Conservation (phyloP, 345 rosid genomes). For the Adansonia digitata region DNA sequence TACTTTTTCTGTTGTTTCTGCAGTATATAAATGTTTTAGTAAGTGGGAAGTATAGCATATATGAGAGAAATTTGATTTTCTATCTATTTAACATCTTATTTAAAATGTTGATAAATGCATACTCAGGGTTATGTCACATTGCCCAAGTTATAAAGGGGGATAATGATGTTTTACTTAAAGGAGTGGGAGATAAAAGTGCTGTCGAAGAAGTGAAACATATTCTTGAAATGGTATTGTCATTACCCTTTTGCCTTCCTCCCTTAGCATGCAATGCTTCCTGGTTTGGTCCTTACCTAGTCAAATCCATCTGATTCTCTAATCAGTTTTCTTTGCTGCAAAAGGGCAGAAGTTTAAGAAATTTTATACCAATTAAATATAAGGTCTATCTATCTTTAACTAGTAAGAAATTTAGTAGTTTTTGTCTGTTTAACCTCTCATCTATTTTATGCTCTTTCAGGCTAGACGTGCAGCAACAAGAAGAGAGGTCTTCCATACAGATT, state of each 20-base stretch:
- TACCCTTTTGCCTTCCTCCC: background rate
- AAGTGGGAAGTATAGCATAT: background rate
- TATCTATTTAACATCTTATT: background rate
- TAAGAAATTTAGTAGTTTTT: background rate
- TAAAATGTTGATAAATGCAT: constrained; percentile 18
- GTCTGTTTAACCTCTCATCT: background rate
- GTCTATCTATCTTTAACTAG: background rate
- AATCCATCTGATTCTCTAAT: background rate
- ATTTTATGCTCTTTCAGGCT: constrained; percentile 38
- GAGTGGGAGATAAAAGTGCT: constrained; percentile 48
- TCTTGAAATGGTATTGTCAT: constrained; percentile 60
- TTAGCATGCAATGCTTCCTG: background rate
- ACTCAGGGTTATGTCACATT: constrained; percentile 49
- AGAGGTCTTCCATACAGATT: constrained; percentile 68
- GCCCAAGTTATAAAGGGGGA: constrained; percentile 66
- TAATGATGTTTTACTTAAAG: constrained; percentile 49
- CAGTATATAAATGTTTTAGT: background rate
- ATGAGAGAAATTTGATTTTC: background rate
- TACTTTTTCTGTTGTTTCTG: background rate
- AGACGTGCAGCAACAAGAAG: constrained; percentile 61
- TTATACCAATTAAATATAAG: background rate
- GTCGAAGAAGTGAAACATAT: constrained; percentile 68
- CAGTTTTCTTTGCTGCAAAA: background rate
- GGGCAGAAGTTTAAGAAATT: background rate
- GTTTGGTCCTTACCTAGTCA: background rate